Conservation (phyloP, 352 stramenopile genomes). For the Peronospora farinosa region DNA sequence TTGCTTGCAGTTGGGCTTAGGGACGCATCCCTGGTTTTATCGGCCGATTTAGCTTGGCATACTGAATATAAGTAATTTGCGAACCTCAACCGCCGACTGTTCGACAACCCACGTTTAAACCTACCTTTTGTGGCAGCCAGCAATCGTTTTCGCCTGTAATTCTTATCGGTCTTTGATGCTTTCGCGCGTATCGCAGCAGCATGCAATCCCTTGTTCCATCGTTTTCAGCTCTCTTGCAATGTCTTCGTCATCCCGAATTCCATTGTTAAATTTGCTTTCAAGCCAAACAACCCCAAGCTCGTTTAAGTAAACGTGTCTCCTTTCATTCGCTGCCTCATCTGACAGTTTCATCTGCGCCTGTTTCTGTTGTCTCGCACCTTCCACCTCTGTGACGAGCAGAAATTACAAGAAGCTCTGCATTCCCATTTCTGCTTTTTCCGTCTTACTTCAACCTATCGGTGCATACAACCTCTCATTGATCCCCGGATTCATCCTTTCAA, state of each 20-base stretch:
- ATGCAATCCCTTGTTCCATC: conserved; percentile 7
- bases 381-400: conserved; percentile 23
- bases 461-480: neutral
- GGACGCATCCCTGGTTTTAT: conserved; percentile 24
- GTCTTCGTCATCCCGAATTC: conserved; percentile 3
- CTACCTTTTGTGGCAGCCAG: conserved; percentile 8
- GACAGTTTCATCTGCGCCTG: conserved; percentile 23
- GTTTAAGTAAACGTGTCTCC: conserved; percentile 3
- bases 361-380: conserved; percentile 20
- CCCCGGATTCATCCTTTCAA: neutral
- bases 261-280: conserved; percentile 52
- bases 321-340: conserved; percentile 6
- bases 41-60: conserved; percentile 8
- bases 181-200: neutral
- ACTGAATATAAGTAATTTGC: conserved; percentile 10
- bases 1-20: conserved; percentile 28
- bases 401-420: conserved; percentile 23
- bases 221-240: neutral
- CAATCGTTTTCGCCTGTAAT: conserved; percentile 4
- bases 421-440: conserved; percentile 26
- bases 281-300: neutral
- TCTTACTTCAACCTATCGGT: conserved; percentile 14
- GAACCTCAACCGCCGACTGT: conserved; percentile 18
- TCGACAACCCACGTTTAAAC: conserved; percentile 21
- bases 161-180: conserved; percentile 13